Conservation (phyloP, 306 rosid species). For the Biancaea sappan region DNA sequence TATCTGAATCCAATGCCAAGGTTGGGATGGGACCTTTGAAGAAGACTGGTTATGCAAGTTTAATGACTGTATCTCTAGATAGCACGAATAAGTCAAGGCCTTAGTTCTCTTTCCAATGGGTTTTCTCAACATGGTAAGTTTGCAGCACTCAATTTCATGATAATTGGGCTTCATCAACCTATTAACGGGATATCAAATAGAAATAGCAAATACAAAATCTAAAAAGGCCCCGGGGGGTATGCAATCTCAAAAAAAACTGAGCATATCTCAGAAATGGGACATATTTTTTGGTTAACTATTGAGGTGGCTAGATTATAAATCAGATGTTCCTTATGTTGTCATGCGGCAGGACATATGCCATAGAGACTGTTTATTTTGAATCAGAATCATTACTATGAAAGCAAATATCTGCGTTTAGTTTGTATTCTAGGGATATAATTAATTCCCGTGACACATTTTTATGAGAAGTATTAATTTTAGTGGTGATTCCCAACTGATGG, state of each 20-base stretch:
- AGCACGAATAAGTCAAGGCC: too few relatives aligned
- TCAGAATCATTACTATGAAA: conserved; percentile 2
- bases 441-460: conserved; percentile 22
- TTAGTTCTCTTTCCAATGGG: too few relatives aligned
- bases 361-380: background rate
- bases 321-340: conserved; percentile 3
- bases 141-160: too few relatives aligned
- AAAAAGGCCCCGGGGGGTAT: too few relatives aligned
- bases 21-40: background rate
- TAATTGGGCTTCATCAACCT: too few relatives aligned
- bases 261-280: background rate
- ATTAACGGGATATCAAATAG: too few relatives aligned
- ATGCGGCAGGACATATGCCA: background rate
- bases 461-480: background rate
- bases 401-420: background rate
- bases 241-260: background rate
- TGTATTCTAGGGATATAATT: conserved; percentile 15
- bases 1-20: background rate
- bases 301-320: background rate
- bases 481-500: conserved; percentile 37
- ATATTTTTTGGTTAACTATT: background rate
- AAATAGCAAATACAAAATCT: too few relatives aligned
- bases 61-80: too few relatives aligned
- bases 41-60: too few relatives aligned
- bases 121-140: too few relatives aligned